Conservation (phyloP, 495 filamentous ascomycete genomes). For the Penicillium nucicola region DNA sequence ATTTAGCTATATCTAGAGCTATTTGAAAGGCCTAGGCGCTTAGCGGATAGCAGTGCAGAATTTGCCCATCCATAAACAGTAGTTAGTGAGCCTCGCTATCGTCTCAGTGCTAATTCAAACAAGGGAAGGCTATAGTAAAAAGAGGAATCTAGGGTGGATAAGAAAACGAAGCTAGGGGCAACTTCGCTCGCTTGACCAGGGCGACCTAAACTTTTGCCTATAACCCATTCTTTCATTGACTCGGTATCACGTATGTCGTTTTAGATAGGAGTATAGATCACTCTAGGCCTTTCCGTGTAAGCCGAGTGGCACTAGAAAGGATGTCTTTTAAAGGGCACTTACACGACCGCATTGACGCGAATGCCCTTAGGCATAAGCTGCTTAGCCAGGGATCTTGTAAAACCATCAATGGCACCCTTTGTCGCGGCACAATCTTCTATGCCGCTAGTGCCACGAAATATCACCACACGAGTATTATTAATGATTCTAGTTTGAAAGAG, state of each 20-base stretch:
- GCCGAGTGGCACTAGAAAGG: no score
- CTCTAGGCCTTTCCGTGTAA: constrained; percentile 39
- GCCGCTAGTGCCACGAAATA: constrained; percentile 48
- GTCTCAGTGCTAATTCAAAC: background rate
- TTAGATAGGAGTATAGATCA: constrained; percentile 60
- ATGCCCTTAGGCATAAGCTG: constrained; percentile 58
- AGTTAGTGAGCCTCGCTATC: background rate
- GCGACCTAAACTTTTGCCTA: constrained; percentile 40
- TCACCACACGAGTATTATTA: constrained; percentile 54
- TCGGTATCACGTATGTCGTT: constrained; percentile 44
- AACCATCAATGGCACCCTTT: constrained; percentile 63
- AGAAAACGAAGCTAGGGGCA: constrained; percentile 59
- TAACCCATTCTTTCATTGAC: constrained; percentile 48
- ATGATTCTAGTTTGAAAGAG: constrained; percentile 60
- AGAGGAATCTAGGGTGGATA: constrained; percentile 52
- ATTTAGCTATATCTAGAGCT: no score
- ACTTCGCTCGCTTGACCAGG: constrained; percentile 61
- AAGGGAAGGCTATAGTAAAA: constrained; percentile 51
- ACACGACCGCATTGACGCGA: constrained; percentile 60
- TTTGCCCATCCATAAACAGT: constrained; percentile 41
- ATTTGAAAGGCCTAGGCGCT: no score
- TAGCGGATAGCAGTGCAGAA: constrained; percentile 49
- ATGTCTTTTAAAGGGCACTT: constrained; percentile 25
- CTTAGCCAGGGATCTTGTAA: constrained; percentile 54
- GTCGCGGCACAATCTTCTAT: constrained; percentile 60